Conservation (phyloP, 148 eudicot species). For the Spergularia bocconei region DNA sequence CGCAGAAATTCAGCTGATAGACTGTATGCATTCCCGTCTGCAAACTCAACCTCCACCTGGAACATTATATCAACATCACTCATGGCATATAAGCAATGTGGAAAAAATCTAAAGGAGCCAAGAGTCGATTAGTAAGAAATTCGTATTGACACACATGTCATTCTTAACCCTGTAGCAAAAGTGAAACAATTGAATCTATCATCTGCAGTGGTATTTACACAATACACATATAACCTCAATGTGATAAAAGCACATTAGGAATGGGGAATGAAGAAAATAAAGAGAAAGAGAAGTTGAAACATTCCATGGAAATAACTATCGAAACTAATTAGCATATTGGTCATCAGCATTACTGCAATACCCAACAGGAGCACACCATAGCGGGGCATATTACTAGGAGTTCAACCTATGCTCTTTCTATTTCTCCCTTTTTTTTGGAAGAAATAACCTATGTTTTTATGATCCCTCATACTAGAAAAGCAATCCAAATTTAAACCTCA, state of each 20-base stretch:
- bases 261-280: not conserved
- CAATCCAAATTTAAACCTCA: not conserved
- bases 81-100: not conserved
- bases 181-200: not conserved
- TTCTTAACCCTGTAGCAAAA: not conserved
- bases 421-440: not conserved
- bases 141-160: not conserved
- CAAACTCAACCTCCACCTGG: constrained; percentile 83
- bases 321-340: no score
- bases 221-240: not conserved
- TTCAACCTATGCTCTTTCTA: no score
- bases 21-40: constrained; percentile 47
- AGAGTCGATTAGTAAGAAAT: not conserved
- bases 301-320: no score
- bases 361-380: no score
- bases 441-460: no score
- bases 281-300: no score
- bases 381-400: no score
- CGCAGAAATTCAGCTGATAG: constrained; percentile 80
- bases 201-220: not conserved
- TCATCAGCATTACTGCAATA: no score
- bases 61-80: constrained; percentile 15
- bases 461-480: no score
- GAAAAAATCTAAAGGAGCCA: not conserved
- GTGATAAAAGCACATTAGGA: not conserved